phyloP scores from a whole-genome alignment of 1,284 basidiomycete genomes.

The Moesziomyces sp. region DNA sequence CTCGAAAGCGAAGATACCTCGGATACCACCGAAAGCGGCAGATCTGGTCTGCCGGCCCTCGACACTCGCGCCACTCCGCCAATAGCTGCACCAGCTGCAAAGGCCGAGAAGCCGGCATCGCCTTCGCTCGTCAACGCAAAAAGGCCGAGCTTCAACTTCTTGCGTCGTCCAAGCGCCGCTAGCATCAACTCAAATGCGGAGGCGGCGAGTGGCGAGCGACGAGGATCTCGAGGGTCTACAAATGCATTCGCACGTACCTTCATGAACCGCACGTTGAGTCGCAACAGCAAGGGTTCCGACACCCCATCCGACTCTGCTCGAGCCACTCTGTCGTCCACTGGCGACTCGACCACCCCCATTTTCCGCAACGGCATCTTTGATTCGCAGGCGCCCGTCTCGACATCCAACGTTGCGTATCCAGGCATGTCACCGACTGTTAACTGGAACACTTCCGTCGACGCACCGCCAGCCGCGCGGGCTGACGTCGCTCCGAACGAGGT shows the following conservation, averaged over 20 bases:
- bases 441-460: slow-evolving; percentile 16
- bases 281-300: slow-evolving; percentile 27
- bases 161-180: slow-evolving; percentile 30
- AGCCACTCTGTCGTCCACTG: neutral
- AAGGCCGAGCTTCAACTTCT: slow-evolving; percentile 39
- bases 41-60: neutral
- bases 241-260: slow-evolving; percentile 27
- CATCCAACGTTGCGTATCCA: slow-evolving; percentile 15
- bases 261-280: slow-evolving; percentile 33
- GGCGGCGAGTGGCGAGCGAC: slow-evolving; percentile 15
- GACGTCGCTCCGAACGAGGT: slow-evolving; percentile 28
- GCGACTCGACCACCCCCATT: slow-evolving; percentile 8
- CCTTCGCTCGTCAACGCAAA: slow-evolving; percentile 16
- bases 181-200: slow-evolving; percentile 24
- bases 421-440: slow-evolving; percentile 40
- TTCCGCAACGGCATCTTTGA: slow-evolving; percentile 39
- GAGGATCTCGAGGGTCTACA: slow-evolving; percentile 9
- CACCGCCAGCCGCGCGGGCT: neutral
- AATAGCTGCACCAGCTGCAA: slow-evolving; percentile 12
- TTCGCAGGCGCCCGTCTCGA: neutral
- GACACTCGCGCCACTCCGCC: slow-evolving; percentile 11
- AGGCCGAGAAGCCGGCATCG: slow-evolving; percentile 22
- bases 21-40: slow-evolving; percentile 4
- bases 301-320: slow-evolving; percentile 2
- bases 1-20: slow-evolving; percentile 11